Evolutionary conservation across 192 early-diverging fungal genomes (phyloP), one percentile per base, ranked within the genome.

Genomic region (Geosiphon pyriformis): DNA sequence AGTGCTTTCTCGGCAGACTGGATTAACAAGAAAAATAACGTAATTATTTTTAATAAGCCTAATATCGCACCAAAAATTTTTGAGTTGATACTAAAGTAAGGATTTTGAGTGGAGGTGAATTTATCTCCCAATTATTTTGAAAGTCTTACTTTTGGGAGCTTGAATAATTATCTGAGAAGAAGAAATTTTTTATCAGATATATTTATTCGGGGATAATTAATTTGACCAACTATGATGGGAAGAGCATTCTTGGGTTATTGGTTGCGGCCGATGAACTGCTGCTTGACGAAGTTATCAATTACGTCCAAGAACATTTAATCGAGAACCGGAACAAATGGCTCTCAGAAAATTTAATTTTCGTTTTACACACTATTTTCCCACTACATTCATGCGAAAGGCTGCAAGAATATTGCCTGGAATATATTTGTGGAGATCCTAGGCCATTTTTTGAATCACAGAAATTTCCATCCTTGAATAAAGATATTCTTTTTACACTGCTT

Each of bases 41-140:
- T 52, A 32, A 52, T 42, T 2, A 35, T 33, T 18, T 52, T 22
- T 4, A 52, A 50, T 50, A 34, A 64, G 52, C 2, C 62, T 10
- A 64, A 64, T 53, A 64, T 64, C 52, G 10, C 30, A 34, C 62
- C 62, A 0, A 49, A 64, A 1, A 31, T 64, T 48, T 53, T 64
- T 52, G 62, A 64, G 18, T 1, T 34, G 11, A 52, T 64, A 1
- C 3, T 64, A 32, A 64, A 33, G 62, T 64, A 64, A 23, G 49
- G 49, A 30, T 50, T 0, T 12, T n/a, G 20, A 54, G 20, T 7
- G 20, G 20, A 26, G 6, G 6, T n/a, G 18, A 54, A 54, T 26
- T 23, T 54, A 12, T n/a, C n/a, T n/a, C n/a, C n/a, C n/a, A n/a
- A n/a, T n/a, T n/a, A n/a, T n/a, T n/a, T n/a, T n/a, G n/a, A n/a